Base-by-base conservation (phyloP, 2,329 filamentous ascomycete genomes). In the Epichloe festucae region DNA sequence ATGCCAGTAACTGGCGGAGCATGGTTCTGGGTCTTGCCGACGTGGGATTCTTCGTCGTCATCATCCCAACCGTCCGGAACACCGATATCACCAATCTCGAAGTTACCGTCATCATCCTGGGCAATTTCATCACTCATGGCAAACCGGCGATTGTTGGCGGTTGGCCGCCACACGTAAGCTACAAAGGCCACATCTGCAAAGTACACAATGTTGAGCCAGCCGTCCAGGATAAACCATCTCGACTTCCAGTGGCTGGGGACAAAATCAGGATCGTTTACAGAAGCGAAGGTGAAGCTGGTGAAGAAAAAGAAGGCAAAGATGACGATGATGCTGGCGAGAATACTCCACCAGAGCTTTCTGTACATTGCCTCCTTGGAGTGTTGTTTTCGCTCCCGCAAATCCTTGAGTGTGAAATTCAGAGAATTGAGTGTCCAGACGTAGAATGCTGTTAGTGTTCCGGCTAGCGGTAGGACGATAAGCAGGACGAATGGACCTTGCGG, bases 41-140 rank as follows among this genome's bases (percentile, higher is more conserved):
- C 65, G 6, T 73, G 65, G 12, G 81, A 31, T 31, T 31, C 76
- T 61, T 84, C 79, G 19, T 70, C 63, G 2, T 63, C 67, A 38
- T 80, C 71, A 52, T 80, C 77, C 48, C 76, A 81, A 56, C 82
- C 78, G 50, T 82, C 82, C 3, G 79, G 78, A 48, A 88, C 87
- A 49, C 88, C 89, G 55, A 98, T 85, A 52, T 93, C 93, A 47
- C 87, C 87, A 65, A 98, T 94, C 65, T 97, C 93, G 65, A 98
- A 98, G 45, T 75, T 79, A 38, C 93, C 93, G 63, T 97, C 91
- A 60, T 98, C 93, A 62, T 98, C 93, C 78, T 97, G 93, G 3
- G 93, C 91, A 63, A 98, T 85, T 79, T 98, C 93, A 63, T 98
- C 93, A 71, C 88, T 95, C 93, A 98, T 98, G 56, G 93, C 93